Conservation (phyloP, 441 rosid species). For the Francoa sonchifolia region DNA sequence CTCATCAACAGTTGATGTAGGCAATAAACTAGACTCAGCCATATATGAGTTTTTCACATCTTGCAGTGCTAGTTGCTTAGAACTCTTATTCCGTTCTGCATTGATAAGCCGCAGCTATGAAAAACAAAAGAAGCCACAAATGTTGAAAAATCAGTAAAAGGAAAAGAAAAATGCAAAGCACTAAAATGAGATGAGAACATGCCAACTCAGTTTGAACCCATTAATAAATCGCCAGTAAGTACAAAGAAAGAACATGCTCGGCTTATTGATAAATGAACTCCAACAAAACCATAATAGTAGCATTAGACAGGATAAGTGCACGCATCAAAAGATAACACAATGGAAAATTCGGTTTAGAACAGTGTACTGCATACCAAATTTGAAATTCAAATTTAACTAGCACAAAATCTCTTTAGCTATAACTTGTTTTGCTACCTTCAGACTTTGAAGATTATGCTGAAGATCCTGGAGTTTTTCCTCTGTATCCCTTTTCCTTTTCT, state of each 20-base stretch:
- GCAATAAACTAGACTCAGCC: conserved; percentile 31
- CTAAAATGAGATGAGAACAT: too few species aligned
- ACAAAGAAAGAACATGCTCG: too few species aligned
- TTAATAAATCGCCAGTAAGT: too few species aligned
- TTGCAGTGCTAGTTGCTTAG: conserved; percentile 43
- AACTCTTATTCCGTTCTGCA: conserved; percentile 33
- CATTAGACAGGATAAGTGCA: background rate
- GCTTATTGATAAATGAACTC: background rate
- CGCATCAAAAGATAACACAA: conserved; percentile 4
- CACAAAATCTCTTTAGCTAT: too few species aligned
- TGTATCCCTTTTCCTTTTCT: conserved; percentile 46
- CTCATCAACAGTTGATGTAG: conserved; percentile 63
- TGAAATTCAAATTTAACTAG: background rate
- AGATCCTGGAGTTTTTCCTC: conserved; percentile 43
- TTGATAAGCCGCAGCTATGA: conserved; percentile 42
- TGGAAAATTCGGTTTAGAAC: background rate
- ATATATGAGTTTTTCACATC: conserved; percentile 46
- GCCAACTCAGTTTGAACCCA: too few species aligned
- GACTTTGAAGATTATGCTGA: conserved; percentile 20
- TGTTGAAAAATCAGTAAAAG: background rate
- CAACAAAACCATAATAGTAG: background rate
- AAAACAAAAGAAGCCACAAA: conserved; percentile 14
- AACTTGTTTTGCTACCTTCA: conserved; percentile 74
- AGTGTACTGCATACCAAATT: background rate
- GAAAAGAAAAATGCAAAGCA: background rate